phyloP scores from a whole-genome alignment of 306 rosid species.

The Dalbergia cultrata region DNA sequence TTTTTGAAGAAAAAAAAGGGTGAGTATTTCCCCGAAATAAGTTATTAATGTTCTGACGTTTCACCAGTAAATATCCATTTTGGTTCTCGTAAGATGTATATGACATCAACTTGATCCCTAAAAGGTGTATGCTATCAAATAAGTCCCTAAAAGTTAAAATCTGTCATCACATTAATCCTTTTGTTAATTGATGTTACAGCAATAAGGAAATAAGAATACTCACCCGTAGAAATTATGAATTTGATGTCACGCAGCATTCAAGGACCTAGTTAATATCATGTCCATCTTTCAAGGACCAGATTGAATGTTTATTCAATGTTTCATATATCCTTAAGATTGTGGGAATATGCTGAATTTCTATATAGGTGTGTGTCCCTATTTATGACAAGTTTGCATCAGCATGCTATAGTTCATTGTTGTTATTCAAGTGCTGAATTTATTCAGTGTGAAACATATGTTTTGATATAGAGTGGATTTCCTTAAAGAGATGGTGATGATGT shows the following conservation, averaged over 20 bases:
- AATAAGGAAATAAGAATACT: no score
- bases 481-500: slow-evolving; percentile 33
- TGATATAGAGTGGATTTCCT: slow-evolving; percentile 9
- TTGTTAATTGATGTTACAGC: no score
- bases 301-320: background rate
- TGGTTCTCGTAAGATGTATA: no score
- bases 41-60: background rate
- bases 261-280: no score
- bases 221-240: no score
- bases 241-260: no score
- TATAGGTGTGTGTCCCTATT: background rate
- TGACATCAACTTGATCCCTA: no score
- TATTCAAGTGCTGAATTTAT: slow-evolving; percentile 31
- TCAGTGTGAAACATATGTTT: background rate
- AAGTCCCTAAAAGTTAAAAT: no score
- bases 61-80: background rate
- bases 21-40: background rate
- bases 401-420: slow-evolving; percentile 17
- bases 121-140: no score
- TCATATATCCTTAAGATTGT: background rate
- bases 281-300: no score
- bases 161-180: no score
- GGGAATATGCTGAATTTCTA: slow-evolving; percentile 7
- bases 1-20: no score
- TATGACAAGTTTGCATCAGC: background rate